phyloP scores from a whole-genome alignment of 129 eudicot genomes.

The Helichrysum umbraculigerum region DNA sequence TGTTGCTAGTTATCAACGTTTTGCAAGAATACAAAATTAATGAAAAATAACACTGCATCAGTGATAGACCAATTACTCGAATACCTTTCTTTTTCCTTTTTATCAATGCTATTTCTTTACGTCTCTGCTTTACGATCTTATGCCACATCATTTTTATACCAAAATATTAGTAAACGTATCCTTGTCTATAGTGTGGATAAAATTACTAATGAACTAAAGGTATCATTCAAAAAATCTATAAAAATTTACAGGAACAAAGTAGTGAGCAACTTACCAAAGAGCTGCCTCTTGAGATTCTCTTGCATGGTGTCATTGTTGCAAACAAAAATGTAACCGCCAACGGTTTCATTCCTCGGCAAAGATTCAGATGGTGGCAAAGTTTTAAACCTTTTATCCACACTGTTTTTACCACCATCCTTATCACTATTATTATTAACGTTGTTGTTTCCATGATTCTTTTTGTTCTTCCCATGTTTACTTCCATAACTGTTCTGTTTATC shows the following conservation, averaged over 20 bases:
- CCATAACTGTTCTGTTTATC: conserved; percentile 21
- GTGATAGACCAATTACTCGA: no score
- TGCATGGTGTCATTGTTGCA: conserved; percentile 98
- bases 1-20: no score
- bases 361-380: conserved; percentile 87
- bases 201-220: no score
- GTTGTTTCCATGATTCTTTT: conserved; percentile 34
- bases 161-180: no score
- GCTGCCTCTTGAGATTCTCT: conserved; percentile 91
- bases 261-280: conserved; percentile 63
- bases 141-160: no score
- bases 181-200: no score
- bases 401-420: conserved; percentile 34
- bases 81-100: no score
- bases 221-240: no score
- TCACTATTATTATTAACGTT: conserved; percentile 26
- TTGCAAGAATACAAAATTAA: no score
- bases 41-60: no score
- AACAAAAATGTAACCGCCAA: conserved; percentile 94
- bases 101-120: no score
- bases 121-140: no score
- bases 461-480: conserved; percentile 70
- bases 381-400: conserved; percentile 89
- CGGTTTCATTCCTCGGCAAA: conserved; percentile 87
- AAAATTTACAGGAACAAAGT: background rate